These are phyloP conservation scores for Populus trichocarpa DNA, from an alignment of 441 rosid genomes.

Conservation along the genomic window DNA sequence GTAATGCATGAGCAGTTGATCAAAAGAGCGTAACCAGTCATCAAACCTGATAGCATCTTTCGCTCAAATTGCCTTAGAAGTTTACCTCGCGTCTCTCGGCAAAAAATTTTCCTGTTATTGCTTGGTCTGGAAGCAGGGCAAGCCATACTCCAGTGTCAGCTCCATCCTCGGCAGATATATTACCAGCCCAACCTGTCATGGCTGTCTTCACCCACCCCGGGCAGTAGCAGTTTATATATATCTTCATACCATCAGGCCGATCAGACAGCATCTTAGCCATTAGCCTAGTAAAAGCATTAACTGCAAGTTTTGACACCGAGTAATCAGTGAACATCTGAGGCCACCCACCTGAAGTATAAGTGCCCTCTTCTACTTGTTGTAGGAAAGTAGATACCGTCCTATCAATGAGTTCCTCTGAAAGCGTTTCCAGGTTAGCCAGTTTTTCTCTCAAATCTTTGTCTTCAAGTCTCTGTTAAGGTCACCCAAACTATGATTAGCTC, in stretches of 20 bases:
- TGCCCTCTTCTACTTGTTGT: slow-evolving; percentile 64
- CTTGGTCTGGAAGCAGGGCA: slow-evolving; percentile 60
- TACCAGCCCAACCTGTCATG: slow-evolving; percentile 88
- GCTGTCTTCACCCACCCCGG: slow-evolving; percentile 98
- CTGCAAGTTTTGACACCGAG: slow-evolving; percentile 86
- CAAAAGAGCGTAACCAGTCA: not conserved
- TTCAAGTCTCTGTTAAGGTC: slow-evolving; percentile 52
- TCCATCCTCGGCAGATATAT: slow-evolving; percentile 59
- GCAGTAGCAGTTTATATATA: slow-evolving; percentile 77
- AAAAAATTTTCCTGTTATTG: slow-evolving; percentile 72
- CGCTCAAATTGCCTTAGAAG: slow-evolving; percentile 37
- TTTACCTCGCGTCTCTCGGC: slow-evolving; percentile 89
- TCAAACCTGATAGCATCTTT: not conserved
- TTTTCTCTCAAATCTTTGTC: slow-evolving; percentile 56
- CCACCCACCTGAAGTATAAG: slow-evolving; percentile 87
- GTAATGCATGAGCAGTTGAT: not conserved
- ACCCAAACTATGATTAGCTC: slow-evolving; percentile 13
- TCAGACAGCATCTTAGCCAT: slow-evolving; percentile 50
- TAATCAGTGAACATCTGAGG: slow-evolving; percentile 78
- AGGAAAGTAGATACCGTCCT: slow-evolving; percentile 50
- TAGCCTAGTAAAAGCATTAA: slow-evolving; percentile 66
- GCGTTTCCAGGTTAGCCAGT: slow-evolving; percentile 43
- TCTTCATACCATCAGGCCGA: slow-evolving; percentile 64
- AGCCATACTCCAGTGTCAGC: slow-evolving; percentile 98
- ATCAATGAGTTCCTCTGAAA: slow-evolving; percentile 71